Conservation (phyloP, 176 grass and related monocot species). For the Paspalum notatum region DNA sequence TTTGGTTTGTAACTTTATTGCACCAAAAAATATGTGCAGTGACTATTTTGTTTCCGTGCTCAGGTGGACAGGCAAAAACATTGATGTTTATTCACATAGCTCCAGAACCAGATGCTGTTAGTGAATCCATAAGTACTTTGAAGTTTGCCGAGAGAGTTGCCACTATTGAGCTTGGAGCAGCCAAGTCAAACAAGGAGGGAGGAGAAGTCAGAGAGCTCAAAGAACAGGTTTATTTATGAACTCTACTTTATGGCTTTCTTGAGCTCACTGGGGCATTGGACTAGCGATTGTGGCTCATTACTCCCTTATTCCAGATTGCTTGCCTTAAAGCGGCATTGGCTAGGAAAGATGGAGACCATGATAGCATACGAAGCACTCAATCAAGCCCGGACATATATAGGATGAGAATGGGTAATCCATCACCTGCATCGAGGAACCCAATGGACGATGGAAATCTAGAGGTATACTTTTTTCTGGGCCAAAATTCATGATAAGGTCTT, state of each 20-base stretch:
- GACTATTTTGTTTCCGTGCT: constrained; percentile 29
- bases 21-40: neutral
- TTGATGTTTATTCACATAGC: constrained; percentile 91
- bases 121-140: constrained; percentile 73
- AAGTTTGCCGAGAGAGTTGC: constrained; percentile 77
- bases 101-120: constrained; percentile 63
- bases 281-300: neutral
- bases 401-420: constrained; percentile 37
- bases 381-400: constrained; percentile 69
- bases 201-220: constrained; percentile 76
- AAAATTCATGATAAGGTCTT: neutral
- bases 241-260: constrained; percentile 29
- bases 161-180: constrained; percentile 71
- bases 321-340: constrained; percentile 67
- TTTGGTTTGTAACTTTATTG: constrained; percentile 28
- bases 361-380: constrained; percentile 52
- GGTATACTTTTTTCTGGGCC: constrained; percentile 48
- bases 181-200: constrained; percentile 65
- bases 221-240: constrained; percentile 54
- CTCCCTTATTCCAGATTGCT: constrained; percentile 52
- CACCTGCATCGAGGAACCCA: constrained; percentile 26
- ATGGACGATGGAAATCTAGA: constrained; percentile 60
- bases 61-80: constrained; percentile 83
- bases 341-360: constrained; percentile 58
- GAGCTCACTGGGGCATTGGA: neutral